Evolutionary conservation across 192 early-diverging fungal genomes (phyloP).

Genomic region (Podila epigama): DNA sequence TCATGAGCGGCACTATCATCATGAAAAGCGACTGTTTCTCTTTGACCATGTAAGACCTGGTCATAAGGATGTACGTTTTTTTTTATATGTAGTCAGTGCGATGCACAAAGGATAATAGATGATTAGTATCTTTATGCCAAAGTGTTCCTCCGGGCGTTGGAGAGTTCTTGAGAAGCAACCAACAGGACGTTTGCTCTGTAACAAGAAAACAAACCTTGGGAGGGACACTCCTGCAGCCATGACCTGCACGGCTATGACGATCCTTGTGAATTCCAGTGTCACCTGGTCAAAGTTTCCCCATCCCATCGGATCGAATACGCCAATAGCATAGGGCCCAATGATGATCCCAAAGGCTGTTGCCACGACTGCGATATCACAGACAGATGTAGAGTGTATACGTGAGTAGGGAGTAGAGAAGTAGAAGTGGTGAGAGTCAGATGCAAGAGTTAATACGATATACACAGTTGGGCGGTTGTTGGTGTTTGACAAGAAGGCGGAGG

Average conservation of each 20-base stretch:
- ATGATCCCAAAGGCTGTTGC: conserved; percentile 81
- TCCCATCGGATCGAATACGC: conserved; percentile 67
- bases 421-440: neutral
- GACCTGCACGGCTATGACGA: conserved; percentile 84
- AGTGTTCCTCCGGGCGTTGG: too few relatives aligned
- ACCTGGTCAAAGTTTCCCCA: conserved; percentile 52
- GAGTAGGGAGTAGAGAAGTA: neutral
- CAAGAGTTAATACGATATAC: too few relatives aligned
- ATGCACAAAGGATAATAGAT: neutral
- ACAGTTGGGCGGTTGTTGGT: too few relatives aligned
- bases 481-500: too few relatives aligned
- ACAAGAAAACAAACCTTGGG: conserved; percentile 51
- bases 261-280: conserved; percentile 72
- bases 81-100: neutral
- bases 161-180: too few relatives aligned
- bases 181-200: neutral
- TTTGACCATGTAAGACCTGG: conserved; percentile 70
- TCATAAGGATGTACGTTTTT: too few relatives aligned
- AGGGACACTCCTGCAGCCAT: conserved; percentile 84
- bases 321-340: conserved; percentile 74
- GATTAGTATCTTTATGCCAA: too few relatives aligned
- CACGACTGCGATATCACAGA: conserved; percentile 56
- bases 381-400: neutral
- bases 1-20: conserved; percentile 83
- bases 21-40: conserved; percentile 69